Conservation (phyloP, 1,139 yeast species). For the Geotrichum europaeum region DNA sequence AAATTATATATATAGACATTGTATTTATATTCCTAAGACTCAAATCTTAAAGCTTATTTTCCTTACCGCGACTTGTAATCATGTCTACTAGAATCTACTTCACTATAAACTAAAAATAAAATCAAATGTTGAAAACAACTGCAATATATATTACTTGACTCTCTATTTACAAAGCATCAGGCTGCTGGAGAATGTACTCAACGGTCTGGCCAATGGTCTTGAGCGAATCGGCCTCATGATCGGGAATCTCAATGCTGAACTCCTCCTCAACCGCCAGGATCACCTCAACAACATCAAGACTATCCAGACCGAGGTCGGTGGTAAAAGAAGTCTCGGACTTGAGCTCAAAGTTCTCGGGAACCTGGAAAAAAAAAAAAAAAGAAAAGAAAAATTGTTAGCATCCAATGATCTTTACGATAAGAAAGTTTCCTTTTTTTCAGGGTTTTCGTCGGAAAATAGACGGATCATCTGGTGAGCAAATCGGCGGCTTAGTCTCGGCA, state of each 20-base stretch:
- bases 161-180: slow-evolving; percentile 31
- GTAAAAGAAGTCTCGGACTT: slow-evolving; percentile 56
- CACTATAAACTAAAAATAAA: too few relatives aligned
- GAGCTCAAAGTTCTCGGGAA: slow-evolving; percentile 39
- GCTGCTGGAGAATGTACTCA: slow-evolving; percentile 66
- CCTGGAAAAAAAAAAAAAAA: slow-evolving; percentile 11
- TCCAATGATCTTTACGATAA: background rate
- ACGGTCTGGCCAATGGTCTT: slow-evolving; percentile 80
- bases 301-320: slow-evolving; percentile 77
- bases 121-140: background rate
- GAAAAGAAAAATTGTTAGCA: background rate
- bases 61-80: too few relatives aligned
- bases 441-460: background rate
- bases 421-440: background rate
- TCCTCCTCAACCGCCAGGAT: slow-evolving; percentile 84
- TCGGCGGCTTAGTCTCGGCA: background rate
- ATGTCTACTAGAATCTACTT: too few relatives aligned
- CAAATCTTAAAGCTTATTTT: too few relatives aligned
- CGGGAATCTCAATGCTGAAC: slow-evolving; percentile 64
- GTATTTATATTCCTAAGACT: too few relatives aligned
- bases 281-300: slow-evolving; percentile 83
- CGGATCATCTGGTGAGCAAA: background rate
- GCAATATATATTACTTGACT: background rate
- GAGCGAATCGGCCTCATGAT: slow-evolving; percentile 75
- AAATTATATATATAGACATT: too few relatives aligned